Evolutionary conservation across 2,329 filamentous ascomycete genomes (phyloP), one percentile per base, ranked within the genome.

Genomic region (Fusarium sterilihyphosum): DNA sequence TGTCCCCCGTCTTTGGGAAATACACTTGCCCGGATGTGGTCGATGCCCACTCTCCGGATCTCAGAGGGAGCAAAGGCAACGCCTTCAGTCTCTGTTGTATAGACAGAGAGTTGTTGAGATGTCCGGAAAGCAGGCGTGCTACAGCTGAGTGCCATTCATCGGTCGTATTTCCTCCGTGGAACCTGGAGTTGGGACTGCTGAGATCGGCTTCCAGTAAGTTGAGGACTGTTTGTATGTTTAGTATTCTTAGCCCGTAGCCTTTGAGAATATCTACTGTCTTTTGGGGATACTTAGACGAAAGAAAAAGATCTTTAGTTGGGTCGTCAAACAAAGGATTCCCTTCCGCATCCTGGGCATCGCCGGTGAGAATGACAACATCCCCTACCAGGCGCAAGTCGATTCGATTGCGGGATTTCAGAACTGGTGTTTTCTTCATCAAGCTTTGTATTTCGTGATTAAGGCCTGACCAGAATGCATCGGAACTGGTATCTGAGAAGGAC

Each of bases 311-410:
- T 16, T 13, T 49, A 3, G 22, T 31, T 5, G 29, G 12, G 22
- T 73, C 61, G 26, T 69, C 59, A 17, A 74, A 54, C 24, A 74
- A 3, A 20, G 64, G 73, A 4, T 58, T 16, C 6, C 70, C 56
- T 7, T 37, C 44, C 13, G 13, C 18, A n/a, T 74, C 69, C 8
- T 11, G 35, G 14, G 18, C 29, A 31, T 22, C n/a, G 16, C 0
- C 8, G 14, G 53, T 29, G 4, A 58, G 46, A 20, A 49, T 13
- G 2, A 50, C 14, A 50, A 50, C 47, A 4, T 50, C 47, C 14
- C 14, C 29, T n/a, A 31, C 3, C 29, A 9, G 20, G 47, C 47
- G 47, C 10, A 50, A 5, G 1, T 50, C 29, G 10, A 9, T 4
- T n/a, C 47, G 29, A 31, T 31, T 50, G 1, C 65, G 60, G 1